phyloP scores from a whole-genome alignment of 2,329 filamentous ascomycete species.

The Fusarium sp. region DNA sequence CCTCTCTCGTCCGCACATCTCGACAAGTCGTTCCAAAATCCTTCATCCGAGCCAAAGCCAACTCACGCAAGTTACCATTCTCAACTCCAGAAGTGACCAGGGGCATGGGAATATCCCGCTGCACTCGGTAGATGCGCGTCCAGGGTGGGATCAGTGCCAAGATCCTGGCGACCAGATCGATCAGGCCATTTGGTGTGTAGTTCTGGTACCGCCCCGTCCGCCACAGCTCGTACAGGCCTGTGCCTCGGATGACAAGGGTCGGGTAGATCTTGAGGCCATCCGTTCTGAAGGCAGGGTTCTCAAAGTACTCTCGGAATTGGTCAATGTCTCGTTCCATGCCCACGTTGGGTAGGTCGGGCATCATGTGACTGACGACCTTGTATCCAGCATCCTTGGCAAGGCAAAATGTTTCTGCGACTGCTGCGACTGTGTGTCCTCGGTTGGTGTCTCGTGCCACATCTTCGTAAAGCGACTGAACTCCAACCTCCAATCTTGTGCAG shows the following conservation, averaged over 20 bases:
- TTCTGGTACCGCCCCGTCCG: slow-evolving; percentile 97
- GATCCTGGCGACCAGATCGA: slow-evolving; percentile 96
- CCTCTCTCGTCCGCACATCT: slow-evolving; percentile 94
- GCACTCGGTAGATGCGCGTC: slow-evolving; percentile 98
- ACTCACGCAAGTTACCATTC: slow-evolving; percentile 94
- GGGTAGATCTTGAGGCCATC: slow-evolving; percentile 99
- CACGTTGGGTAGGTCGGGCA: slow-evolving; percentile 97
- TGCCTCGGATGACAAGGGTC: slow-evolving; percentile 95
- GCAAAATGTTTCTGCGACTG: slow-evolving; percentile 96
- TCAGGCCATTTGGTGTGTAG: slow-evolving; percentile 95
- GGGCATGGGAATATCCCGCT: slow-evolving; percentile 99
- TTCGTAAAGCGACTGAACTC: slow-evolving; percentile 96
- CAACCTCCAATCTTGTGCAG: slow-evolving; percentile 92
- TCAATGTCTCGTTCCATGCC: slow-evolving; percentile 98
- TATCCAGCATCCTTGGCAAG: slow-evolving; percentile 98
- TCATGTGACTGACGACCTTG: slow-evolving; percentile 99
- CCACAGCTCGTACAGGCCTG: slow-evolving; percentile 97
- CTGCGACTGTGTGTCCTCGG: slow-evolving; percentile 92
- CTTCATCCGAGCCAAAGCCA: slow-evolving; percentile 97
- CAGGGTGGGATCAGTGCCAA: slow-evolving; percentile 93
- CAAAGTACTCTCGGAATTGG: slow-evolving; percentile 98
- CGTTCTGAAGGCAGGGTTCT: slow-evolving; percentile 94
- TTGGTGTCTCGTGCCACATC: slow-evolving; percentile 99
- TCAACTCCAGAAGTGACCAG: slow-evolving; percentile 98
- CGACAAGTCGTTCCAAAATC: slow-evolving; percentile 98